These are phyloP conservation scores for Alternaria atra DNA, from an alignment of 2,329 filamentous ascomycete genomes.

Conservation along the genomic window DNA sequence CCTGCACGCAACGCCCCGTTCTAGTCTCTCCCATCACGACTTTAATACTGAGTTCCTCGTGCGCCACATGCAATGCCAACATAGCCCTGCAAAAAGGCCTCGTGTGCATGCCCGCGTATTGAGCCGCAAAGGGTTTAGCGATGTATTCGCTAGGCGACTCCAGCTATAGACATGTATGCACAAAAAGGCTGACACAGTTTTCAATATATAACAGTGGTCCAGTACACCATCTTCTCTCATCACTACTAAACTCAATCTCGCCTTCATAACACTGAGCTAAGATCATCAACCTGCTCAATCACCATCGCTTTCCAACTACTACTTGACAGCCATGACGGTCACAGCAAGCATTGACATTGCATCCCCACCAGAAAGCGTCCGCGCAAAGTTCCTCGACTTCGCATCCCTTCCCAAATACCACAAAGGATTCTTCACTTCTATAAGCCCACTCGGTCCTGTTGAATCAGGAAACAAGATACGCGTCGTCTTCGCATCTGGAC, in stretches of 20 bases:
- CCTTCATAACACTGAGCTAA: background rate
- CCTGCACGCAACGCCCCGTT: background rate
- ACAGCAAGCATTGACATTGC: constrained; percentile 28
- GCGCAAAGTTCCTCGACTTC: constrained; percentile 31
- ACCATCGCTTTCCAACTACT: background rate
- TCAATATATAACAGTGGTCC: background rate
- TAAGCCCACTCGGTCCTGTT: constrained; percentile 21
- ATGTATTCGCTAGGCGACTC: background rate
- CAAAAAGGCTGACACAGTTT: background rate
- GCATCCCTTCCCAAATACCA: constrained; percentile 17
- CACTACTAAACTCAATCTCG: background rate
- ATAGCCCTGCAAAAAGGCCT: background rate
- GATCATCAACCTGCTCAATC: background rate
- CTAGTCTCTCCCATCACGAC: background rate
- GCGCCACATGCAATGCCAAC: background rate
- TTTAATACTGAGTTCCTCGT: background rate
- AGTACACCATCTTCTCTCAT: too few species aligned
- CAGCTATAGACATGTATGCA: background rate
- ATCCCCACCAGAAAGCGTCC: constrained; percentile 19
- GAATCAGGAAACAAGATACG: constrained; percentile 22
- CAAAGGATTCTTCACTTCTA: constrained; percentile 24
- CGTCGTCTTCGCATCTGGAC: constrained; percentile 14
- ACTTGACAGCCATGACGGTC: constrained; percentile 15
- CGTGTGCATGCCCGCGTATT: background rate
- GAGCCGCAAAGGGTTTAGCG: constrained; percentile 12